These are phyloP conservation scores for Magnolia changhungtana DNA, from an alignment of 164 flowering plant genomes.

Conservation along the genomic window DNA sequence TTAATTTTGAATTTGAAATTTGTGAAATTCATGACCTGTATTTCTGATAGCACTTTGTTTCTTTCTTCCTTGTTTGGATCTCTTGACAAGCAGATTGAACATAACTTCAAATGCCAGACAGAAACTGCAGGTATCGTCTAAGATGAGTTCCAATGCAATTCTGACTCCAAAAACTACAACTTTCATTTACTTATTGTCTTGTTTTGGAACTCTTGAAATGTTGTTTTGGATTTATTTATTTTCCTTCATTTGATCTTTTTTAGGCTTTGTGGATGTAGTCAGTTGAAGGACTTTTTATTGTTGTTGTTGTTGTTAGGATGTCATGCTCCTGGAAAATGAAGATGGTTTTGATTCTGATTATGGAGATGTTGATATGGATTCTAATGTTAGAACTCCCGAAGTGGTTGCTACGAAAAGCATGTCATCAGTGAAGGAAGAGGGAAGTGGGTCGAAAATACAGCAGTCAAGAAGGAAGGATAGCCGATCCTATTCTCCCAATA, in stretches of 20 bases:
- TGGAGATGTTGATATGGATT: constrained; percentile 21
- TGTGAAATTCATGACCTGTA: not conserved
- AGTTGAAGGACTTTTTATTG: constrained; percentile 2
- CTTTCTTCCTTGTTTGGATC: constrained; percentile 6
- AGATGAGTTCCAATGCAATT: constrained; percentile 36
- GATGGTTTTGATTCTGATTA: constrained; percentile 31
- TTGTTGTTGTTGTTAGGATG: constrained; percentile 26
- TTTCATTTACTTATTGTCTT: not conserved
- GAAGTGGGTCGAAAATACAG: constrained; percentile 15
- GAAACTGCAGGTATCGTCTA: constrained; percentile 25
- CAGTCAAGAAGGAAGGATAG: constrained; percentile 12
- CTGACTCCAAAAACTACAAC: not conserved
- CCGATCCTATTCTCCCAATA: constrained; percentile 27
- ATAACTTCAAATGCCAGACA: constrained; percentile 19
- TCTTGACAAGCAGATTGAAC: constrained; percentile 30
- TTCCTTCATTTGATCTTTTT: not conserved
- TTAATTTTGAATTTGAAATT: not conserved
- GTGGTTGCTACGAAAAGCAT: constrained; percentile 15
- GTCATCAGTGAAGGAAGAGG: constrained; percentile 16
- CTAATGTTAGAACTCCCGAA: constrained; percentile 18
- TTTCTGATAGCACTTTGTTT: constrained; percentile 1
- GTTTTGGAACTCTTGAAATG: not conserved
- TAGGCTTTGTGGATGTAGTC: not conserved
- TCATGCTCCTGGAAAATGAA: constrained; percentile 34
- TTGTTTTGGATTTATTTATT: not conserved